phyloP scores from a whole-genome alignment of 2,329 filamentous ascomycete species.

The Torrubiellomyces zombiae region DNA sequence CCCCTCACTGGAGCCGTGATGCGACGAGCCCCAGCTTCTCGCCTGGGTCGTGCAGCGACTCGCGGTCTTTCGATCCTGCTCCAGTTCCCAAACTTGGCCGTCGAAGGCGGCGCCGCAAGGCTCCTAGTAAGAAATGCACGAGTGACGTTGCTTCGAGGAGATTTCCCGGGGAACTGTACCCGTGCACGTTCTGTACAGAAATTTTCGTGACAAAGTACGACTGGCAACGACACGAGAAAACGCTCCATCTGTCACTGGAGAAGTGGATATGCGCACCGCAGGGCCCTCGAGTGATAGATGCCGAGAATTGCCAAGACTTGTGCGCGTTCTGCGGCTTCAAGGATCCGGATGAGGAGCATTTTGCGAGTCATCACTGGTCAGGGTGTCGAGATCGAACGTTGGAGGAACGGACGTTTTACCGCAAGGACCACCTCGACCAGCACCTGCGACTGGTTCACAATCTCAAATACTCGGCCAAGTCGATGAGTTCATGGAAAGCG shows the following conservation, averaged over 20 bases:
- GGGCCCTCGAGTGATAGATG: conserved; percentile 36
- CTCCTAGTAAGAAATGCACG: conserved; percentile 20
- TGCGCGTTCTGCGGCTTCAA: conserved; percentile 44
- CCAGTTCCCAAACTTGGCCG: conserved; percentile 25
- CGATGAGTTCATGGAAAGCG: conserved; percentile 48
- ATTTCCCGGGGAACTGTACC: no score
- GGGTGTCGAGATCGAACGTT: conserved; percentile 49
- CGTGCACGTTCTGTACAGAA: conserved; percentile 54
- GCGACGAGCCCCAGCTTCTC: conserved; percentile 44
- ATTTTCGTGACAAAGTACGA: conserved; percentile 53
- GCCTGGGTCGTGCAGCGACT: conserved; percentile 39
- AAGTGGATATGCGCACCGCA: conserved; percentile 48
- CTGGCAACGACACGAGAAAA: conserved; percentile 57
- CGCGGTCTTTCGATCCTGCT: conserved; percentile 31
- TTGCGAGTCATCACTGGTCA: conserved; percentile 42
- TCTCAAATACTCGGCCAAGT: conserved; percentile 43
- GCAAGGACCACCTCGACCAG: conserved; percentile 51
- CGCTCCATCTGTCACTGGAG: conserved; percentile 46
- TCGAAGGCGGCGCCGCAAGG: conserved; percentile 30
- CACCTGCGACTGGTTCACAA: conserved; percentile 46
- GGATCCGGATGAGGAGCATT: conserved; percentile 36
- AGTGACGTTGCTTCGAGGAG: no score
- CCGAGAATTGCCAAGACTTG: conserved; percentile 37
- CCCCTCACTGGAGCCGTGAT: conserved; percentile 41
- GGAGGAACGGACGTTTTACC: conserved; percentile 47